These are phyloP conservation scores for Eucalyptus melliodora DNA, from an alignment of 345 rosid species.

Conservation along the genomic window DNA sequence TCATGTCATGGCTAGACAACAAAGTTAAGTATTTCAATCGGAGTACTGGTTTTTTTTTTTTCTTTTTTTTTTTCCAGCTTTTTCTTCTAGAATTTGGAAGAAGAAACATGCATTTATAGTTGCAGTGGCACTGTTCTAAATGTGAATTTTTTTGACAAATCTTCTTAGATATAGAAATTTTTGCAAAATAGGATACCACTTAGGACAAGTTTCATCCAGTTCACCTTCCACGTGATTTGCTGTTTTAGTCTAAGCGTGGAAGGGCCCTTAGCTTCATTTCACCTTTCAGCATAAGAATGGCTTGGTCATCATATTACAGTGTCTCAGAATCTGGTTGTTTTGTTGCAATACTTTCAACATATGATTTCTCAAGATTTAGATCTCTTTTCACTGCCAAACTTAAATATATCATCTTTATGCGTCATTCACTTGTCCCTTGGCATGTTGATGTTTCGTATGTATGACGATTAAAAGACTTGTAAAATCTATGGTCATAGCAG, in stretches of 20 bases:
- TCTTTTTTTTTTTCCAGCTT: background rate
- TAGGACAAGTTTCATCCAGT: background rate
- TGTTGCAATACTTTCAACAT: background rate
- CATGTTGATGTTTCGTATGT: background rate
- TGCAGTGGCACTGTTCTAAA: background rate
- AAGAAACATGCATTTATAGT: background rate
- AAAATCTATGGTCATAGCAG: too few species aligned
- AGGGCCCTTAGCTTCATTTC: background rate
- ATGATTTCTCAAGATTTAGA: background rate
- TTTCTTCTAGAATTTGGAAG: background rate
- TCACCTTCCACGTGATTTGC: background rate
- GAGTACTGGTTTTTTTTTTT: too few species aligned
- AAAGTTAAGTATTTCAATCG: too few species aligned
- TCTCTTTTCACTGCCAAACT: background rate
- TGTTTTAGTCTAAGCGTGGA: background rate
- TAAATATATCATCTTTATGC: background rate
- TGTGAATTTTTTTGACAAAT: background rate
- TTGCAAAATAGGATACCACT: background rate
- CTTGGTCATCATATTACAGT: background rate
- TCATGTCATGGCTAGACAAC: too few species aligned
- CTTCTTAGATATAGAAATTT: background rate
- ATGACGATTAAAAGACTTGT: too few species aligned
- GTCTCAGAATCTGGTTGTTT: background rate
- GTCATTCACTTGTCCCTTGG: background rate
- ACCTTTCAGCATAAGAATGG: background rate